Evolutionary conservation across 2,329 filamentous ascomycete genomes (phyloP), one percentile per base, ranked within the genome.

Genomic region (Alternaria longipes): DNA sequence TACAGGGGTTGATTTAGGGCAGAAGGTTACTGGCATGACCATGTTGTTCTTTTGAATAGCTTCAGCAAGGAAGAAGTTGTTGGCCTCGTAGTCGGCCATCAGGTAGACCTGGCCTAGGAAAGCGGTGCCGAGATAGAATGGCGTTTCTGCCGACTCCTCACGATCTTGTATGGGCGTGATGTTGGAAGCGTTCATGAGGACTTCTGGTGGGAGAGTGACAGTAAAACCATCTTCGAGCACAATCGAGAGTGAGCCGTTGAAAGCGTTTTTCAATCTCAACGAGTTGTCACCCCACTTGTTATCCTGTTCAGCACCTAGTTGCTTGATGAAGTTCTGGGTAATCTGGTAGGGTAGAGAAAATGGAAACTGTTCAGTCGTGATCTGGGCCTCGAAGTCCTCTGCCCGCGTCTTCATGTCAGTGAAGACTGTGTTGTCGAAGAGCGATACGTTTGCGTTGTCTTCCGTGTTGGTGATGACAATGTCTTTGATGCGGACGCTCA

Each of bases 31-130:
- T 6, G 81, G 80, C 72, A 79, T 79, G 59, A 82, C 78, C 62
- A 76, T 78, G 52, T 76, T 78, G 58, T 78, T 76, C 44, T 79
- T 76, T 49, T 76, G 74, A 7, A 80, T 65, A 2, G 78, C 81
- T 30, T 74, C 63, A 2, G 81, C 80, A 53, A 83, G 78, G 66
- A 76, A 80, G 70, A 83, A 82, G 56, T 62, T 62, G 49, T 72
- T 67, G 2, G 73, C 63, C 47, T 81, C 80, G 65, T 77, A 82
- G 65, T 82, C 79, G 44, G 78, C 75, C 72, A 81, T 81, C 32
- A 83, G 74, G 65, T 82, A 83, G 56, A 82, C 72, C 59, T 81
- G 78, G 14, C 70, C 73, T 36, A 83, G 77, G 64, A 80, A 82
- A 6, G 81, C 78, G 41, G 76, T 65, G 22, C 77, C 77, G 54